Evolutionary conservation across 2,329 filamentous ascomycete genomes (phyloP).

Genomic region (Scedosporium apiospermum): DNA sequence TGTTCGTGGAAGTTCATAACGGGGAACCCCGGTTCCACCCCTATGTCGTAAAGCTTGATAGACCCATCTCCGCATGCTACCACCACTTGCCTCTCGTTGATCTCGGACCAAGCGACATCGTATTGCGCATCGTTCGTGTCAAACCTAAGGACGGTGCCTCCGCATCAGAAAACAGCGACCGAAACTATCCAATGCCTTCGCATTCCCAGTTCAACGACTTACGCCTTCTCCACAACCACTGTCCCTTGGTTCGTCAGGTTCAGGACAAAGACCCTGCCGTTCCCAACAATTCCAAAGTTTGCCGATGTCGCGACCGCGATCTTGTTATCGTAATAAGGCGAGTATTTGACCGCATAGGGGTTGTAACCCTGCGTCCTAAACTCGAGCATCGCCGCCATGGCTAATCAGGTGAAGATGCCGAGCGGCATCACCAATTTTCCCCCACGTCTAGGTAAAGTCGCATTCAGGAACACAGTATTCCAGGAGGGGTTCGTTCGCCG

Average conservation of each 20-base stretch:
- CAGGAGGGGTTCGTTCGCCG: neutral
- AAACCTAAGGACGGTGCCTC: slow-evolving; percentile 47
- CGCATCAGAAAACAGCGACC: neutral
- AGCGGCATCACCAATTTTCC: neutral
- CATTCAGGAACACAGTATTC: neutral
- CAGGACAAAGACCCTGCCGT: slow-evolving; percentile 80
- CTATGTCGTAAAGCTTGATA: slow-evolving; percentile 86
- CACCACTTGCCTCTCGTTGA: slow-evolving; percentile 89
- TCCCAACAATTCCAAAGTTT: slow-evolving; percentile 95
- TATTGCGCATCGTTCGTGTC: slow-evolving; percentile 97
- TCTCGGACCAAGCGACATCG: slow-evolving; percentile 90
- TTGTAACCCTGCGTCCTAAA: slow-evolving; percentile 91
- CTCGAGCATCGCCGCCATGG: slow-evolving; percentile 68
- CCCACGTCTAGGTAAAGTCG: neutral
- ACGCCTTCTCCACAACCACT: slow-evolving; percentile 78
- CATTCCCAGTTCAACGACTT: slow-evolving; percentile 14
- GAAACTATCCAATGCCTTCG: too few species aligned
- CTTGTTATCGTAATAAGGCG: slow-evolving; percentile 92
- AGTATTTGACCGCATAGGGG: slow-evolving; percentile 96
- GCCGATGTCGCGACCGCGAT: slow-evolving; percentile 84
- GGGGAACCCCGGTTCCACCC: slow-evolving; percentile 65
- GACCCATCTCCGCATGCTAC: slow-evolving; percentile 88
- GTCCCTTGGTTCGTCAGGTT: slow-evolving; percentile 68
- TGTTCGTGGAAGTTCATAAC: slow-evolving; percentile 91
- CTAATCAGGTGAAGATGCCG: neutral